Percentiles rank a stretch among this genome's conserved stretches.
phyloP scores from a whole-genome alignment of 1,284 basidiomycete species.

The Ustilago shanxiensis region DNA sequence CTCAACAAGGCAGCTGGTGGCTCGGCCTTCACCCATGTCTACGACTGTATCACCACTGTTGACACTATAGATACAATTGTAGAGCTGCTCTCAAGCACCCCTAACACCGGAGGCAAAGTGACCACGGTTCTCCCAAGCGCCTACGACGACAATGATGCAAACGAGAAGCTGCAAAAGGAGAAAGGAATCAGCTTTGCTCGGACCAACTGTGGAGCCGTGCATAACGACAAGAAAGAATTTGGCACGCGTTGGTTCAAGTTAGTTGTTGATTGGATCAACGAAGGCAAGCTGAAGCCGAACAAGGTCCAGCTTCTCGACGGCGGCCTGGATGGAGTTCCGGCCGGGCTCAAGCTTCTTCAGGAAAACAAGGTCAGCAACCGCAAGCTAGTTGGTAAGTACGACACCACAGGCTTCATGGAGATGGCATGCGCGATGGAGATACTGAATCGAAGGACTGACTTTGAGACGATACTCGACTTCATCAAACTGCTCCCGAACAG shows the following conservation, averaged over 20 bases:
- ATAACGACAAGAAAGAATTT: slow-evolving; percentile 44
- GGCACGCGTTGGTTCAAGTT: slow-evolving; percentile 57
- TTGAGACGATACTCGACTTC: no score
- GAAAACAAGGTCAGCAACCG: slow-evolving; percentile 62
- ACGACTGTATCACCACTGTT: slow-evolving; percentile 57
- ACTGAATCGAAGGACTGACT: neutral
- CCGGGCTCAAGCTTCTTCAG: slow-evolving; percentile 55
- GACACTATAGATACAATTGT: slow-evolving; percentile 47
- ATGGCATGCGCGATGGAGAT: neutral
- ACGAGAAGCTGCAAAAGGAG: slow-evolving; percentile 19
- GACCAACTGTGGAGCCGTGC: slow-evolving; percentile 23
- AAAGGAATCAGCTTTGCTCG: slow-evolving; percentile 12
- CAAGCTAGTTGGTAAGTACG: slow-evolving; percentile 69
- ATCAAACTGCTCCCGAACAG: neutral
- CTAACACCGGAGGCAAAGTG: slow-evolving; percentile 25
- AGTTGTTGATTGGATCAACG: slow-evolving; percentile 53
- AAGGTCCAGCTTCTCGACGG: slow-evolving; percentile 51
- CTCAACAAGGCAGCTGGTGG: slow-evolving; percentile 41
- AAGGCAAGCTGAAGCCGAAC: slow-evolving; percentile 61
- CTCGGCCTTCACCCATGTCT: slow-evolving; percentile 47
- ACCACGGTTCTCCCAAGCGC: slow-evolving; percentile 15
- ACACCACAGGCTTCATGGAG: neutral
- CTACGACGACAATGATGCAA: slow-evolving; percentile 18
- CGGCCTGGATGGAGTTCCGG: slow-evolving; percentile 49
- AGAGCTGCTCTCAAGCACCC: slow-evolving; percentile 39